Conservation (phyloP, 805 yeast species). For the Diddensiella santjacobensis region DNA sequence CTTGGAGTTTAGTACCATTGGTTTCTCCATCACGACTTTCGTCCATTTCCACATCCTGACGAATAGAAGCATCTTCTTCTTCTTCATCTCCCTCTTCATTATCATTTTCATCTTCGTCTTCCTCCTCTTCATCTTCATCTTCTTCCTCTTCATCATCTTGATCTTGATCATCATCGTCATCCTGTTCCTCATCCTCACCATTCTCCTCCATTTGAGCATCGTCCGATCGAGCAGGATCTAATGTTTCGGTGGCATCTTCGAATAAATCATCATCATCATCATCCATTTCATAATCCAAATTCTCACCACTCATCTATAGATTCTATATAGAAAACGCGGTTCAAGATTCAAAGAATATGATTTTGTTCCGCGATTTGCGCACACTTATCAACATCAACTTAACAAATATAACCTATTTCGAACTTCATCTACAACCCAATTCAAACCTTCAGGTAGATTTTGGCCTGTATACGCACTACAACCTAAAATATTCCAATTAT, state of each 20-base stretch:
- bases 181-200: constrained; percentile 28
- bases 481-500: constrained; percentile 41
- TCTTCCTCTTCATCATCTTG: constrained; percentile 29
- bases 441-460: constrained; percentile 39
- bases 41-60: constrained; percentile 10
- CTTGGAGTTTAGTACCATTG: too few species aligned
- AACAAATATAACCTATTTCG: constrained; percentile 38
- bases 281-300: constrained; percentile 22
- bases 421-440: constrained; percentile 44
- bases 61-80: background rate
- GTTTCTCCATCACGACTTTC: constrained; percentile 19
- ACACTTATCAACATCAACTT: constrained; percentile 16
- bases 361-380: too few species aligned
- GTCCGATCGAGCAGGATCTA: constrained; percentile 24
- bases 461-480: constrained; percentile 49
- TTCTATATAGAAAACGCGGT: background rate
- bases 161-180: constrained; percentile 28
- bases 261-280: constrained; percentile 32
- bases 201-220: constrained; percentile 24
- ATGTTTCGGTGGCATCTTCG: constrained; percentile 33
- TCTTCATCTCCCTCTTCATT: constrained; percentile 25
- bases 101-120: constrained; percentile 15
- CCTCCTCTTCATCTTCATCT: constrained; percentile 31
- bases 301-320: background rate
- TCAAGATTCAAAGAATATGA: background rate